These are phyloP conservation scores for Solanum pinnatisectum DNA, from an alignment of 257 asterid genomes.

Conservation along the genomic window DNA sequence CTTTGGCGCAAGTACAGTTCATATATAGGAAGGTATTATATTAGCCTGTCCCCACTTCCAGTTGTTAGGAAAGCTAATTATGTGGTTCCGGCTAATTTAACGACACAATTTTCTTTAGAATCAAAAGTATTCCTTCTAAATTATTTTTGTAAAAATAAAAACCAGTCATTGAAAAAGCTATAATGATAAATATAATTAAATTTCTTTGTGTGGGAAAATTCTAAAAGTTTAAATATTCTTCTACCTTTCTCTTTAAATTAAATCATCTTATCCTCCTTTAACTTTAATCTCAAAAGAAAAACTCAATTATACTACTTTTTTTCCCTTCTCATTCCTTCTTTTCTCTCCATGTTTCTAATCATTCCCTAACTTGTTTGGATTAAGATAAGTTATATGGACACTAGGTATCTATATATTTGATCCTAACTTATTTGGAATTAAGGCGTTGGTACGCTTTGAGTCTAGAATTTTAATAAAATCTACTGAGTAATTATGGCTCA, in stretches of 20 bases:
- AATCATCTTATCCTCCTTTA: not conserved
- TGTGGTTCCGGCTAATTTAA: not conserved
- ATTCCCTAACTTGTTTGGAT: not conserved
- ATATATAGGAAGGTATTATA: not conserved
- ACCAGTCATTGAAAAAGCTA: not conserved
- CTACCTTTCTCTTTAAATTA: not conserved
- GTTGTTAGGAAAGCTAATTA: not conserved
- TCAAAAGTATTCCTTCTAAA: not conserved
- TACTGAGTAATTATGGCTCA: not conserved
- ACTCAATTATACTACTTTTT: not conserved
- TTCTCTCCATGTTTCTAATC: not conserved
- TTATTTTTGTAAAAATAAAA: not conserved
- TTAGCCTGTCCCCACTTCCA: not conserved
- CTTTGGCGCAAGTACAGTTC: not conserved
- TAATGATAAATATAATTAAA: not conserved
- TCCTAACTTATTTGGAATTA: not conserved
- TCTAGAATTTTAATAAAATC: not conserved
- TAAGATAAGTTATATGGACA: not conserved
- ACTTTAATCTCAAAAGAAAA: not conserved
- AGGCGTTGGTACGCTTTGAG: not conserved
- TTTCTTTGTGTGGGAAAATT: not conserved
- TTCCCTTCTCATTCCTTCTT: not conserved
- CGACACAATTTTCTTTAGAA: not conserved
- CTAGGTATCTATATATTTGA: not conserved
- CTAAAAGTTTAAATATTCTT: not conserved